Evolutionary conservation across 768 basidiomycete species (phyloP), one percentile per base, ranked within the genome.

Genomic region (Auriscalpium vulgare): DNA sequence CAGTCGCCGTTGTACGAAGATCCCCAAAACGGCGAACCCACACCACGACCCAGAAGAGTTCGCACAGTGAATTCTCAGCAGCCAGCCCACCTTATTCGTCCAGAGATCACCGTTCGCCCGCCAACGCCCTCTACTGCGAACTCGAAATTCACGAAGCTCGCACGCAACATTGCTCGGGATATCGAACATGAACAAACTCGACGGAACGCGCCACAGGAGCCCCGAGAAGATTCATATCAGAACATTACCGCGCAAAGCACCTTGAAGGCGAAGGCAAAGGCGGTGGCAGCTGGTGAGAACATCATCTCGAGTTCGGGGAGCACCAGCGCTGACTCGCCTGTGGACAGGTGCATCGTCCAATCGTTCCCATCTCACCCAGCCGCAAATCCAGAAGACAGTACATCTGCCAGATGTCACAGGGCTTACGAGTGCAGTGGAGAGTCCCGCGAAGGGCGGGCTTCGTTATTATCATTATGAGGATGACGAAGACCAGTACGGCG

Each of bases 351-450:
- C 29, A 5, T 29, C 29, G 29, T 29, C 4, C 4, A 29, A 29
- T 29, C 29, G 29, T 29, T 29, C 29, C 7, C 29, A 29, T 29
- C 23, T 29, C 23, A 5, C 3, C 23, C 23, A 29, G 23, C n/a
- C n/a, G n/a, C n/a, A n/a, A n/a, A n/a, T 21, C 3, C 29, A 29
- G 29, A 29, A 29, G 29, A 29, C 29, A 29, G 40, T 90, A 17
- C 79, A 84, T 50, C 71, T 91, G 2, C 91, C 90, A 1, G 91
- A 93, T 62, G 82, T 94, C 4, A 94, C 91, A 8, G 91, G 91
- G 0, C 68, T 93, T 10, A 93, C 88, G 0, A 84, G 77, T 46
- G 91, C 87, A 0, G 83, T 91, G 13, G 81, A 82, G 51, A 87
- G 87, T 4, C 91, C 91, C 1, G 80, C 82, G 1, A 86, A 80